Percentiles rank a stretch among this genome's conserved stretches.
Evolutionary conservation across 2,329 filamentous ascomycete species (phyloP).

Genomic region (Malbranchea zuffiana): DNA sequence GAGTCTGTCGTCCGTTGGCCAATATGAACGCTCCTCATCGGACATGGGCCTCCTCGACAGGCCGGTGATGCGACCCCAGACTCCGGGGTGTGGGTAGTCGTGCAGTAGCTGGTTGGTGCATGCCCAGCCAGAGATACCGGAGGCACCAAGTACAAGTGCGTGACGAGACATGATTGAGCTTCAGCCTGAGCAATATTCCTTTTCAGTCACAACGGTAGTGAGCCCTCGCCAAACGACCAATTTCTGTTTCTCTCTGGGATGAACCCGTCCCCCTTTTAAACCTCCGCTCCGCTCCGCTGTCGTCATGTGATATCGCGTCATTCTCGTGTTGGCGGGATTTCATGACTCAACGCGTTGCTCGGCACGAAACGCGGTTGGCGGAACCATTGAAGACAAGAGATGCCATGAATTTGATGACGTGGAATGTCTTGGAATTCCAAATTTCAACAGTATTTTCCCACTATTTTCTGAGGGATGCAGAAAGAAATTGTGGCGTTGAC

Average conservation of each 20-base stretch:
- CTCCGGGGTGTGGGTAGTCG: constrained; percentile 26
- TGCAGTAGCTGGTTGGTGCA: constrained; percentile 31
- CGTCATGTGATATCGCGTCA: constrained; percentile 1
- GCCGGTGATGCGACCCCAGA: constrained; percentile 31
- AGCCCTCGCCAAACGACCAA: neutral
- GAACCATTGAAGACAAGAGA: neutral
- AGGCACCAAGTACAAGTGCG: constrained; percentile 34
- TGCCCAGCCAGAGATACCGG: constrained; percentile 36
- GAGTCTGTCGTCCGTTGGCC: constrained; percentile 28
- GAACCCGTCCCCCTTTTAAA: no score
- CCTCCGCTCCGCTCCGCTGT: no score
- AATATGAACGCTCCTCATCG: constrained; percentile 23
- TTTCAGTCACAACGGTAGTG: neutral
- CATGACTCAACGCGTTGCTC: neutral
- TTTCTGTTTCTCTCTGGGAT: no score
- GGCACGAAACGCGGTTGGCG: neutral
- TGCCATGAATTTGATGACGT: neutral
- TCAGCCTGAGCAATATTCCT: neutral
- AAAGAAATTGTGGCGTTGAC: neutral
- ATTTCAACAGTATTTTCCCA: constrained; percentile 8
- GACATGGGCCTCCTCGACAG: constrained; percentile 32
- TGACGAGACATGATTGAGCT: constrained; percentile 13
- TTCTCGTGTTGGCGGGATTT: neutral
- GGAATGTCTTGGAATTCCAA: constrained; percentile 5
- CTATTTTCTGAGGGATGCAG: no score